Evolutionary conservation across 2,329 filamentous ascomycete species (phyloP), one percentile per base, ranked within the genome.

Genomic region (Botryotinia narcissicola): DNA sequence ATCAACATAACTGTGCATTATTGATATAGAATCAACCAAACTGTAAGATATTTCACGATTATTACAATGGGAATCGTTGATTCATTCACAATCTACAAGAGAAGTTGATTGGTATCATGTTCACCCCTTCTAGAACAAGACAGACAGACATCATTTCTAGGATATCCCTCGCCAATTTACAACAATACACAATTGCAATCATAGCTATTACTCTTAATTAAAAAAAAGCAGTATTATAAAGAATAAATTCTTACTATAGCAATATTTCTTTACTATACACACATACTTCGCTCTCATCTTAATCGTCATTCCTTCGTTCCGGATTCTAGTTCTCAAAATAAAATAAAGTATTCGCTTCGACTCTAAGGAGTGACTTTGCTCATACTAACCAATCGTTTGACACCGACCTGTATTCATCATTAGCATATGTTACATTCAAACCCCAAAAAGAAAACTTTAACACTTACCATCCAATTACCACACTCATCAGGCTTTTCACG

Each of bases 381-480:
- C 92, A 94, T 94, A 82, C 89, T 91, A 78, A 94, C 89, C 79
- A 94, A 84, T 77, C 92, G 87, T 83, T 94, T 94, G 62, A 94
- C 88, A 80, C 92, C 92, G 78, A 92, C 89, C 91, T 93, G 75
- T 74, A 59, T 66, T 68, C n/a, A 20, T 48, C 42, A 79, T 89
- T 84, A 89, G 85, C 35, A 70, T 71, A 42, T 69, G 64, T 44
- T 29, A 18, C 14, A 42, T n/a, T 54, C 25, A n/a, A 54, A n/a
- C 22, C 12, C 16, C 5, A 73, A 59, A 64, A n/a, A 48, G 51
- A 44, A 64, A 69, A 22, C 10, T n/a, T 25, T 20, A 42, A 32
- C 60, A 85, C 90, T 85, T 85, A 94, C 93, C 92, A 95, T 95
- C 93, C 93, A 95, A 80, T 93, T 91, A 72, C 92, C 92, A 81